Conservation (phyloP, 208 protist genomes). For the Trypanosoma mega region DNA sequence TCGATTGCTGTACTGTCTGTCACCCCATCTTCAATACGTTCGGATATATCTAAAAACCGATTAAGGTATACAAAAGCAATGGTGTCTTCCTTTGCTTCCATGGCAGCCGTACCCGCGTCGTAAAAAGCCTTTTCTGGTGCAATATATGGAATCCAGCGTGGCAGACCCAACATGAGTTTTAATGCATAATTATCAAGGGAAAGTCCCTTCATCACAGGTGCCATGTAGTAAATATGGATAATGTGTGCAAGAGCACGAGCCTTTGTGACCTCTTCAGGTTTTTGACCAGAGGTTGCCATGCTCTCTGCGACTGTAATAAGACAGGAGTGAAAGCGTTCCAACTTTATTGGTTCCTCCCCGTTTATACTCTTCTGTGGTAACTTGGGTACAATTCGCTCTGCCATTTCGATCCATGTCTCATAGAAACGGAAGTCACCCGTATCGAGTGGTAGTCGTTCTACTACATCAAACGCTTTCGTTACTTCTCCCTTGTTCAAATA, state of each 20-base stretch:
- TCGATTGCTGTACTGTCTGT: conserved; percentile 74
- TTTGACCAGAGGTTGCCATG: conserved; percentile 81
- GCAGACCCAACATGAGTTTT: conserved; percentile 88
- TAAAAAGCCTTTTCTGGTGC: conserved; percentile 96
- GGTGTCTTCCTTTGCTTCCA: conserved; percentile 45
- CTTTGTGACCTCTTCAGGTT: conserved; percentile 72
- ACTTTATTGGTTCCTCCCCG: conserved; percentile 25
- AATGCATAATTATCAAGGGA: conserved; percentile 71
- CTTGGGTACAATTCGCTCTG: conserved; percentile 47
- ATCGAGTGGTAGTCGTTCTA: conserved; percentile 62
- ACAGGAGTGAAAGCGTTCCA: conserved; percentile 54
- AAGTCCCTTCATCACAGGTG: conserved; percentile 60
- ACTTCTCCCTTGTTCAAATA: conserved; percentile 59
- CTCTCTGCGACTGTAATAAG: conserved; percentile 71
- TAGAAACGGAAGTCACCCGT: conserved; percentile 91
- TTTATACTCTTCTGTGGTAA: conserved; percentile 38
- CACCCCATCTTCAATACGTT: conserved; percentile 92
- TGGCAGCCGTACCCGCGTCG: conserved; percentile 93
- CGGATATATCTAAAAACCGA: conserved; percentile 94
- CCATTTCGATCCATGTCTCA: conserved; percentile 73
- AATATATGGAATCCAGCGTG: conserved; percentile 90
- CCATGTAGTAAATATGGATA: conserved; percentile 84
- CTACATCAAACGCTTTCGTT: conserved; percentile 54
- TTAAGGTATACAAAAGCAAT: conserved; percentile 96
- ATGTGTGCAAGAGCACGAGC: conserved; percentile 67